A percentile compares a stretch with the other conserved stretches of the same genome.
Conservation (phyloP, 208 protist genomes). For the Trypanosoma lewisi region DNA sequence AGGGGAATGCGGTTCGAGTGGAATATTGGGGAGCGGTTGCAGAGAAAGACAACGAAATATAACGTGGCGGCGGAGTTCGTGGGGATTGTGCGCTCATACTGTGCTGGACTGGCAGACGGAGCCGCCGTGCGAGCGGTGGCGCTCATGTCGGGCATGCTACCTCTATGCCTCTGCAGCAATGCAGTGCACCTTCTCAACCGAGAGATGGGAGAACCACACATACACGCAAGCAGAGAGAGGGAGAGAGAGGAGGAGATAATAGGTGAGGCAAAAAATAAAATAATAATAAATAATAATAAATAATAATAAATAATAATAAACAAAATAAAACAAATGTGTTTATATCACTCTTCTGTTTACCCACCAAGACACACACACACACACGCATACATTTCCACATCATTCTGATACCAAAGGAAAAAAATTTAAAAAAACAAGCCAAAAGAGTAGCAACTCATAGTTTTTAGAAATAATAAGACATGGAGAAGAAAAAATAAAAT, state of each 20-base stretch:
- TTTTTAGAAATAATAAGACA: no score
- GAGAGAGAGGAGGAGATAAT: no score
- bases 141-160: not conserved
- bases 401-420: no score
- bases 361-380: not conserved
- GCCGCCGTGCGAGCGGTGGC: not conserved
- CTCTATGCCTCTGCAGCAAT: no score
- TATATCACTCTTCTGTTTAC: not conserved
- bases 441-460: not conserved
- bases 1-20: slow-evolving; percentile 65
- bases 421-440: not conserved
- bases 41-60: slow-evolving; percentile 77
- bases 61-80: slow-evolving; percentile 32
- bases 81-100: not conserved
- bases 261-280: no score
- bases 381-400: not conserved
- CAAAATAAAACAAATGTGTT: no score
- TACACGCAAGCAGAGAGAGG: no score
- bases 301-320: no score
- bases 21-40: slow-evolving; percentile 70
- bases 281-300: no score
- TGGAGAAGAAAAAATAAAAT: no score
- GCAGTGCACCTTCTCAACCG: no score
- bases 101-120: not conserved
- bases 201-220: no score